Conservation (phyloP, 495 filamentous ascomycete genomes). For the Lentithecium fluviatile region DNA sequence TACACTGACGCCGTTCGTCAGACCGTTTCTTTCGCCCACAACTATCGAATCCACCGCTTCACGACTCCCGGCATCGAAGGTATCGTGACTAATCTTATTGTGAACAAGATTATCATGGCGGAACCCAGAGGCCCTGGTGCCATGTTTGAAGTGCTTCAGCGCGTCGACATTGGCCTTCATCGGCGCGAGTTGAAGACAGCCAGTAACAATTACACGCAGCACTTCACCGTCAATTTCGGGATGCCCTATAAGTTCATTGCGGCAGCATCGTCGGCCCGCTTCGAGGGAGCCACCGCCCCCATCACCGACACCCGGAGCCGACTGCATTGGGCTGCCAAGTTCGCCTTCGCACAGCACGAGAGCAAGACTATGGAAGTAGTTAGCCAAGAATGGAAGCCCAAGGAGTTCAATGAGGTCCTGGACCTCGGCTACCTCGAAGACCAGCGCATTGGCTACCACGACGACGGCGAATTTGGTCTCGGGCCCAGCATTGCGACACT, state of each 20-base stretch:
- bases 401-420: conserved; percentile 72
- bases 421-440: conserved; percentile 72
- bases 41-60: conserved; percentile 42
- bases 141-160: conserved; percentile 63
- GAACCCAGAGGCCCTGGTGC: conserved; percentile 59
- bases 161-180: conserved; percentile 49
- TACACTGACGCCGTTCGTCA: conserved; percentile 43
- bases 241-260: conserved; percentile 83
- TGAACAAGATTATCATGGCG: conserved; percentile 53
- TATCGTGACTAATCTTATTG: conserved; percentile 61
- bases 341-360: conserved; percentile 41
- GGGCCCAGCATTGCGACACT: conserved; percentile 75
- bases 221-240: conserved; percentile 78
- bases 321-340: conserved; percentile 63
- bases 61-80: conserved; percentile 49
- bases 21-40: conserved; percentile 38
- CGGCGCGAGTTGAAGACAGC: conserved; percentile 6
- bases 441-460: conserved; percentile 58
- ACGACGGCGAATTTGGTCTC: conserved; percentile 76
- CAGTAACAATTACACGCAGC: conserved; percentile 49
- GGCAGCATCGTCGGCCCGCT: conserved; percentile 60
- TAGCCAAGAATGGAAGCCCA: conserved; percentile 6
- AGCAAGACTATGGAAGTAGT: neutral
- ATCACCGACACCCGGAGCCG: conserved; percentile 60
- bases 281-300: conserved; percentile 57